Evolutionary conservation across 176 grass and related monocot genomes (phyloP), one percentile per base, ranked within the genome.

Genomic region (Thalia dealbata): DNA sequence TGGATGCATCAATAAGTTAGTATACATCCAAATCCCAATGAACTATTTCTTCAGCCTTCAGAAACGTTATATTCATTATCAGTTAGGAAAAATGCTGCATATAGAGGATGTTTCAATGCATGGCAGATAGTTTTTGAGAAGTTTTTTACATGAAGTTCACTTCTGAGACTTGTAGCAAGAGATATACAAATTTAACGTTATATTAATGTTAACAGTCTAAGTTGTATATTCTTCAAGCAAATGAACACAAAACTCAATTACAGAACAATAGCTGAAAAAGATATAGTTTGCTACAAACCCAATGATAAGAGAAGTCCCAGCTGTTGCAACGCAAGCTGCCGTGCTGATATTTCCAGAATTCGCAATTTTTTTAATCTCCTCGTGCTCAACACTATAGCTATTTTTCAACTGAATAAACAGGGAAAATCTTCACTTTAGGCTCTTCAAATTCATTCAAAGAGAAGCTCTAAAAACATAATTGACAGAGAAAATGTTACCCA

Each of bases 351-450:
- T 86, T 52, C 87, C 75, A 62, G 89, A 86, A 65, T 73, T 86
- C 25, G 85, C 85, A 64, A 92, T 97, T 73, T 88, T 92, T 80
- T 90, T 97, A 71, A 97, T 90, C 85, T 97, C 89, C 48, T 92
- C 85, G 77, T 83, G 87, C 67, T 90, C 85, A 25, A 77, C 71
- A 71, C 74, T 84, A 75, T 86, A 84, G 51, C 22, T 92, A 78
- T 58, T 77, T 81, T 90, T 97, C 73, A 97, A 75, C 93, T 92
- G 81, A 50, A 35, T 21, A 63, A 63, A 46, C 29, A 80, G 74
- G 35, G 74, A 32, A 27, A 43, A 15, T 59, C 7, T 44, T 46
- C 15, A 21, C 22, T 11, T 52, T 15, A 58, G 52, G 42, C 71
- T 28, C 21, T 26, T 55, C 48, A 70, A 48, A 68, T 23, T 62